A percentile compares a stretch with the other conserved stretches of the same genome.
Conservation (phyloP, 2,329 filamentous ascomycete genomes). For the Neonectria coccinea region DNA sequence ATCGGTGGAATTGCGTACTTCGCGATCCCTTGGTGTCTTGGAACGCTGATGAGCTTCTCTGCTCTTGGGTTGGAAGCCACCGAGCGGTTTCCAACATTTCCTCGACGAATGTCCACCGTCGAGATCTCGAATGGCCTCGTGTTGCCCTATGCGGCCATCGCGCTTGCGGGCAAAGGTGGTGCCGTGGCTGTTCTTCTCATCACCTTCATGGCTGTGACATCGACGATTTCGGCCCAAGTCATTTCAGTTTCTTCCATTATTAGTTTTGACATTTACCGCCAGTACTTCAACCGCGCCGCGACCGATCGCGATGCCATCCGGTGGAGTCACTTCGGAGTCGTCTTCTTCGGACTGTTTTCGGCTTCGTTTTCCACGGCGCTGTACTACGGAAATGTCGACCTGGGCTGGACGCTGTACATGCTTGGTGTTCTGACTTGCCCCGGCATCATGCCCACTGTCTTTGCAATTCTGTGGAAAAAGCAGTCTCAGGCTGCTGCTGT, state of each 20-base stretch:
- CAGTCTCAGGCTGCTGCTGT: constrained; percentile 64
- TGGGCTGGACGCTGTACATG: constrained; percentile 68
- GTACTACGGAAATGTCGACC: constrained; percentile 65
- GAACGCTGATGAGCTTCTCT: constrained; percentile 62
- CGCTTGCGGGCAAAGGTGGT: constrained; percentile 76
- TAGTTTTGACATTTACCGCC: constrained; percentile 65
- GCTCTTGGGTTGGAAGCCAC: constrained; percentile 61
- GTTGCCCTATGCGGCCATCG: constrained; percentile 76
- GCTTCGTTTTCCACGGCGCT: constrained; percentile 64
- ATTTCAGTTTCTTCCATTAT: constrained; percentile 66
- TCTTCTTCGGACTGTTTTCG: constrained; percentile 63
- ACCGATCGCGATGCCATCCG: constrained; percentile 62
- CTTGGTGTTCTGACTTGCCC: constrained; percentile 65
- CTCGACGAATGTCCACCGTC: constrained; percentile 64
- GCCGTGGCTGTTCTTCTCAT: constrained; percentile 75
- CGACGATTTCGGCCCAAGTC: constrained; percentile 63
- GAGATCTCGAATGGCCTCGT: constrained; percentile 78
- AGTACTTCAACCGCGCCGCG: constrained; percentile 60
- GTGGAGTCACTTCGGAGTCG: constrained; percentile 64
- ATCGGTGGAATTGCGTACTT: constrained; percentile 66
- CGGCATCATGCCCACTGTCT: constrained; percentile 64
- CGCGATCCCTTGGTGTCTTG: constrained; percentile 64
- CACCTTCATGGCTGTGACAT: constrained; percentile 82
- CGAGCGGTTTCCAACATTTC: constrained; percentile 65
- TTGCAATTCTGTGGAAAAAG: constrained; percentile 64